These are phyloP conservation scores for Diaporthe citriasiana DNA, from an alignment of 2,329 filamentous ascomycete species.

Conservation along the genomic window DNA sequence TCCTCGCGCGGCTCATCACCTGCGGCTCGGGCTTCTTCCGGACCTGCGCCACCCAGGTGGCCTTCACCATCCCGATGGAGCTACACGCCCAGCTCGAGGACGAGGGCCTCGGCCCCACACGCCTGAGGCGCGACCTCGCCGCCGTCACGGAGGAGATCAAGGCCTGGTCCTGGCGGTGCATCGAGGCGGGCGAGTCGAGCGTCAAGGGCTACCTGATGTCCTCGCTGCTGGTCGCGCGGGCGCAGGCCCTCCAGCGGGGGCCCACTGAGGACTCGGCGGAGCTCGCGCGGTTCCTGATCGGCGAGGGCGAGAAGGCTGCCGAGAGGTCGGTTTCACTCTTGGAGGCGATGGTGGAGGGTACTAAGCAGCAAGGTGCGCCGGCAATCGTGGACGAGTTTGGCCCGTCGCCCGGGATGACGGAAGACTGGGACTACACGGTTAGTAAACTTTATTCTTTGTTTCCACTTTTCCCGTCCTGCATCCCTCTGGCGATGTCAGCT, in stretches of 20 bases:
- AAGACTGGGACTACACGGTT: slow-evolving; percentile 38
- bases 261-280: slow-evolving; percentile 46
- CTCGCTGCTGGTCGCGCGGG: slow-evolving; percentile 54
- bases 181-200: slow-evolving; percentile 61
- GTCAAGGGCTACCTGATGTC: slow-evolving; percentile 55
- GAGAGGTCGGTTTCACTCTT: slow-evolving; percentile 52
- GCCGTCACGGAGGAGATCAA: slow-evolving; percentile 49
- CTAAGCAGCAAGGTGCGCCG: slow-evolving; percentile 34
- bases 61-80: slow-evolving; percentile 61
- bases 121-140: slow-evolving; percentile 50
- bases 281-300: slow-evolving; percentile 51
- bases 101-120: slow-evolving; percentile 49
- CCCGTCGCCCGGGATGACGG: slow-evolving; percentile 36
- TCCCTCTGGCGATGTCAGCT: background rate
- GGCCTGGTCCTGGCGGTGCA: slow-evolving; percentile 52
- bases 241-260: slow-evolving; percentile 52
- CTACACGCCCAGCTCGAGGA: slow-evolving; percentile 61
- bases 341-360: slow-evolving; percentile 49
- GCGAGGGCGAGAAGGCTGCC: slow-evolving; percentile 47
- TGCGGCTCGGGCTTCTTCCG: slow-evolving; percentile 60
- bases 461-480: background rate
- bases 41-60: slow-evolving; percentile 55
- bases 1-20: slow-evolving; percentile 57
- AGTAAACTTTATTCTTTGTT: background rate
- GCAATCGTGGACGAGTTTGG: background rate